These are phyloP conservation scores for Schizochytrium sp. DNA, from an alignment of 108 stramenopile genomes.

Conservation along the genomic window DNA sequence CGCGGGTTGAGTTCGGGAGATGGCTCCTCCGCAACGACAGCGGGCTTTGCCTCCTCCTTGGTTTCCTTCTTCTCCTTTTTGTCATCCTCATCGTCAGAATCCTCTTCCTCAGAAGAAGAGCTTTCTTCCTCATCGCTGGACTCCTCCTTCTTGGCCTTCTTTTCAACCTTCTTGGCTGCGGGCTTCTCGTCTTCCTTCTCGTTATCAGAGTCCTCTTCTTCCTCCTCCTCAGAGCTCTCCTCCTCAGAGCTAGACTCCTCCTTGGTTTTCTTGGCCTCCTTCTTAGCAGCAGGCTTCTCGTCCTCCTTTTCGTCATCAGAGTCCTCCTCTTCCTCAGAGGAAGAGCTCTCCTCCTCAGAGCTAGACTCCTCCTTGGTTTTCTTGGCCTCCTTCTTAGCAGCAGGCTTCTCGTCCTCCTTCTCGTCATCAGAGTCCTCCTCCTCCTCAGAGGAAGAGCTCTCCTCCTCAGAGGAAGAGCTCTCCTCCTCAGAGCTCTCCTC, in stretches of 20 bases:
- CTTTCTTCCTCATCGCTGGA: background rate
- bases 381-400: background rate
- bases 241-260: slow-evolving; percentile 39
- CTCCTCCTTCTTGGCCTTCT: slow-evolving; percentile 41
- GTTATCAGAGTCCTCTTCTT: slow-evolving; percentile 57
- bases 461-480: background rate
- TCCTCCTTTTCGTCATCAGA: slow-evolving; percentile 12
- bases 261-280: background rate
- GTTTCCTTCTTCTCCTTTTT: background rate
- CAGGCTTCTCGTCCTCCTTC: background rate
- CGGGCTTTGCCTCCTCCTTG: slow-evolving; percentile 56
- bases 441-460: background rate
- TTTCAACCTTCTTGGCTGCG: background rate
- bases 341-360: background rate
- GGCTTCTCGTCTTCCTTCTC: slow-evolving; percentile 64
- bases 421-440: slow-evolving; percentile 26
- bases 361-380: background rate
- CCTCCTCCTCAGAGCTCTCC: slow-evolving; percentile 41
- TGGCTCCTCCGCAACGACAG: slow-evolving; percentile 63
- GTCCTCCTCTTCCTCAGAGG: background rate
- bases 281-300: no score
- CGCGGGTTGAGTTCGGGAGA: slow-evolving; percentile 64
- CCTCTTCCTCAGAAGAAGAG: slow-evolving; percentile 52
- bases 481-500: background rate
- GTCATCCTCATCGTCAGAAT: slow-evolving; percentile 56